Percentiles rank a stretch among this genome's conserved stretches.
phyloP scores from a whole-genome alignment of 2,329 filamentous ascomycete genomes.

The Xylaria multiplex region DNA sequence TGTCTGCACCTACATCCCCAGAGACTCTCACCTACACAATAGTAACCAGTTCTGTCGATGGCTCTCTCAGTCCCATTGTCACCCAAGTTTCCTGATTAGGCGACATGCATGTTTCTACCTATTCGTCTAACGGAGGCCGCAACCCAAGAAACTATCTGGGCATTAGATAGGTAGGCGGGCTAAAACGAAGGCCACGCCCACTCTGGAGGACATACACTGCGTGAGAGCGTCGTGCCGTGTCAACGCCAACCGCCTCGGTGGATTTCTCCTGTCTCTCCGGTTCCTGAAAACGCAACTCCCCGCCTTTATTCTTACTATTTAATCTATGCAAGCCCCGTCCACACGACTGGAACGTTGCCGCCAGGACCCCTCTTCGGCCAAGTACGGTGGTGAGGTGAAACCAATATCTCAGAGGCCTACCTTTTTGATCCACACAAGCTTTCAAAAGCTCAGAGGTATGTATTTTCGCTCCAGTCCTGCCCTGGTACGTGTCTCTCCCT shows the following conservation, averaged over 20 bases:
- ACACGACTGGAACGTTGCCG: constrained; percentile 24
- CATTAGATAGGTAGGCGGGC: background rate
- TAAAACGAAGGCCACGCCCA: constrained; percentile 2
- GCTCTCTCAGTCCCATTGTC: constrained; percentile 13
- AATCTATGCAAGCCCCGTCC: constrained; percentile 27
- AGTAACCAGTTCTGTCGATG: constrained; percentile 1
- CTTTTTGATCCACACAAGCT: constrained; percentile 26
- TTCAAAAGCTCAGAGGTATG: constrained; percentile 20
- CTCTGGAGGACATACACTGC: background rate
- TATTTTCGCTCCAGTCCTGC: constrained; percentile 41
- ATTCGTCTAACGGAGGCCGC: constrained; percentile 40
- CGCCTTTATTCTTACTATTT: constrained; percentile 22
- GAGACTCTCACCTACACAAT: constrained; percentile 9
- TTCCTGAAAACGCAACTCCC: constrained; percentile 31
- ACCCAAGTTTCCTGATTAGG: constrained; percentile 43
- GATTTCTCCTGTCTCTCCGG: constrained; percentile 6
- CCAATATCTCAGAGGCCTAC: constrained; percentile 20
- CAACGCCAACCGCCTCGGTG: constrained; percentile 3
- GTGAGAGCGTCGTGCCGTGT: constrained; percentile 5
- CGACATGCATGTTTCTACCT: constrained; percentile 44
- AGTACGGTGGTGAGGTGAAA: constrained; percentile 25
- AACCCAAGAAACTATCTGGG: constrained; percentile 30
- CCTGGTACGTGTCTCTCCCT: constrained; percentile 43
- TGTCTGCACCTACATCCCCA: constrained; percentile 13
- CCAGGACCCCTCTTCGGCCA: constrained; percentile 16